A percentile compares a stretch with the other conserved stretches of the same genome.
These are phyloP conservation scores for Erythrophleum fordii DNA, from an alignment of 306 rosid genomes.

Conservation along the genomic window DNA sequence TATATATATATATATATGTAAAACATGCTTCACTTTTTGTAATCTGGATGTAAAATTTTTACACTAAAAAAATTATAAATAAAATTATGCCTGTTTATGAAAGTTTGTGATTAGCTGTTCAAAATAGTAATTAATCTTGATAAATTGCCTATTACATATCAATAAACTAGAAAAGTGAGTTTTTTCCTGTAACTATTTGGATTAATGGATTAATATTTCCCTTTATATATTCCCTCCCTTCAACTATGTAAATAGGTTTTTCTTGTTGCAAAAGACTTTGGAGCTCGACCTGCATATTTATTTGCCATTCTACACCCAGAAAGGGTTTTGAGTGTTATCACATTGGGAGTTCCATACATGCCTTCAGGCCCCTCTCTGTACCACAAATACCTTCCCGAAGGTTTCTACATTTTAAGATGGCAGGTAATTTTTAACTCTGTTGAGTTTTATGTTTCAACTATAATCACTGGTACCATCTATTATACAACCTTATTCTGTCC, in stretches of 20 bases:
- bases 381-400: slow-evolving; percentile 58
- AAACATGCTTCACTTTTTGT: neutral
- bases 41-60: slow-evolving; percentile 38
- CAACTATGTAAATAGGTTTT: slow-evolving; percentile 49
- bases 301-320: slow-evolving; percentile 67
- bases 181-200: neutral
- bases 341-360: slow-evolving; percentile 66
- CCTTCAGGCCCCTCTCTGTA: slow-evolving; percentile 46
- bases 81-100: no score
- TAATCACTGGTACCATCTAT: slow-evolving; percentile 42
- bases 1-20: neutral
- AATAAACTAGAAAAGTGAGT: no score
- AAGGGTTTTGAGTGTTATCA: slow-evolving; percentile 67
- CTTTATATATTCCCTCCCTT: neutral
- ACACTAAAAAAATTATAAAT: no score
- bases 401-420: slow-evolving; percentile 81
- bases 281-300: slow-evolving; percentile 55
- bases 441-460: slow-evolving; percentile 36
- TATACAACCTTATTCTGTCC: slow-evolving; percentile 39
- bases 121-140: neutral
- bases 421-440: slow-evolving; percentile 43
- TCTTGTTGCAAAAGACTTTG: slow-evolving; percentile 81
- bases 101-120: neutral
- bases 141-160: no score
- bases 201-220: slow-evolving; percentile 24